Percentiles rank a stretch among this genome's conserved stretches.
phyloP scores from a whole-genome alignment of 331 rosid genomes.

The Cydonia oblonga region DNA sequence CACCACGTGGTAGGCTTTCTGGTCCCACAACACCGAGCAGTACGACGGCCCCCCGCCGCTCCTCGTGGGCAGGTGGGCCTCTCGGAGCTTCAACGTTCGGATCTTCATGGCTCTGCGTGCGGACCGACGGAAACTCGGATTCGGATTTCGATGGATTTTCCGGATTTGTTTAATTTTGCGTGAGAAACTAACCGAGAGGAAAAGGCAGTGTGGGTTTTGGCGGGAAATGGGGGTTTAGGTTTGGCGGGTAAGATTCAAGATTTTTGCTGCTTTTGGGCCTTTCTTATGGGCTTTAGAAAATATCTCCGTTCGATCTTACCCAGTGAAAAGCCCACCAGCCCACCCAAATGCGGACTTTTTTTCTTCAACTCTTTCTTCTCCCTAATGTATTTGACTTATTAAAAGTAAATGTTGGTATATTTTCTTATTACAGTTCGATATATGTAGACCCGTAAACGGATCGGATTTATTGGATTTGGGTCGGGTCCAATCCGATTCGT shows the following conservation, averaged over 20 bases:
- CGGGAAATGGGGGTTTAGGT: constrained; percentile 13
- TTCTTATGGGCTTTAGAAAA: too few species aligned
- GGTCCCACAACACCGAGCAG: constrained; percentile 91
- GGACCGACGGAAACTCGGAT: neutral
- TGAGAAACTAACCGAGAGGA: neutral
- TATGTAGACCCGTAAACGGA: too few species aligned
- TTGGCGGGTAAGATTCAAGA: constrained; percentile 20
- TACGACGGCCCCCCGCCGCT: constrained; percentile 42
- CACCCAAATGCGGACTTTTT: too few species aligned
- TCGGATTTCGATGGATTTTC: neutral
- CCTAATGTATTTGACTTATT: too few species aligned
- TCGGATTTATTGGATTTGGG: too few species aligned
- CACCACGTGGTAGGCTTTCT: constrained; percentile 51
- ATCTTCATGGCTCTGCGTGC: constrained; percentile 45
- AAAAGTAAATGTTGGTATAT: too few species aligned
- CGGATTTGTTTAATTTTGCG: neutral
- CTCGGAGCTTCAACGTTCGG: constrained; percentile 76
- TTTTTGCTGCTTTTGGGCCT: neutral
- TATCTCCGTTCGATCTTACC: too few species aligned
- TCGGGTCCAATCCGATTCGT: too few species aligned
- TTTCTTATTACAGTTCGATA: too few species aligned
- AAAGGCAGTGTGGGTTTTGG: neutral
- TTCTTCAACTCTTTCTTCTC: too few species aligned
- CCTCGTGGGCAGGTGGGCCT: constrained; percentile 49
- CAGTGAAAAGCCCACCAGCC: too few species aligned